Evolutionary conservation across 441 rosid species (phyloP).

Genomic region (Erysimum cheiri): DNA sequence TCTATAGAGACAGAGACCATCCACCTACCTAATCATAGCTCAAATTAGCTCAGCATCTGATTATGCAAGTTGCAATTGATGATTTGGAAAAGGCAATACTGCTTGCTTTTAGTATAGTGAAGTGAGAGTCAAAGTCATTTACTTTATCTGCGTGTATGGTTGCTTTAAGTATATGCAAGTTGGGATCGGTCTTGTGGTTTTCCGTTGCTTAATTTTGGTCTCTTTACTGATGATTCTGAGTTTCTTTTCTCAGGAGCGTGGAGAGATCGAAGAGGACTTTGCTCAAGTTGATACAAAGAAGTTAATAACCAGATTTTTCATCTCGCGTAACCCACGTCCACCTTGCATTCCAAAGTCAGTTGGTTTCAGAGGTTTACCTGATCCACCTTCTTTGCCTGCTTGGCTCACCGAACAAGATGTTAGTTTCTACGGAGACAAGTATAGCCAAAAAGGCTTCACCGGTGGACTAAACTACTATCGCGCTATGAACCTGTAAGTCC

Average conservation of each 20-base stretch:
- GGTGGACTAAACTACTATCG: constrained; percentile 78
- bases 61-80: constrained; percentile 13
- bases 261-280: constrained; percentile 67
- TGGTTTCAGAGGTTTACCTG: constrained; percentile 58
- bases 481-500: constrained; percentile 59
- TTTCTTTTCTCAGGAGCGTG: constrained; percentile 51
- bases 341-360: constrained; percentile 56
- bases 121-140: constrained; percentile 20
- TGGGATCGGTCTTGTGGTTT: constrained; percentile 15
- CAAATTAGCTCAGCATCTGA: constrained; percentile 3
- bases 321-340: constrained; percentile 51
- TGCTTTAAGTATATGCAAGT: constrained; percentile 21
- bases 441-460: constrained; percentile 64
- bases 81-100: not conserved
- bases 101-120: not conserved
- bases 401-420: constrained; percentile 70
- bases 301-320: constrained; percentile 49
- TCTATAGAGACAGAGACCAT: constrained; percentile 11
- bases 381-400: constrained; percentile 51
- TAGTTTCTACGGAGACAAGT: constrained; percentile 55
- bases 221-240: constrained; percentile 4
- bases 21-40: constrained; percentile 20
- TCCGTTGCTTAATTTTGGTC: constrained; percentile 8
- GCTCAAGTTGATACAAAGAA: constrained; percentile 56
- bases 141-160: constrained; percentile 16